Base-by-base conservation (phyloP, 768 basidiomycete genomes). In the Pleurotus pulmonarius region DNA sequence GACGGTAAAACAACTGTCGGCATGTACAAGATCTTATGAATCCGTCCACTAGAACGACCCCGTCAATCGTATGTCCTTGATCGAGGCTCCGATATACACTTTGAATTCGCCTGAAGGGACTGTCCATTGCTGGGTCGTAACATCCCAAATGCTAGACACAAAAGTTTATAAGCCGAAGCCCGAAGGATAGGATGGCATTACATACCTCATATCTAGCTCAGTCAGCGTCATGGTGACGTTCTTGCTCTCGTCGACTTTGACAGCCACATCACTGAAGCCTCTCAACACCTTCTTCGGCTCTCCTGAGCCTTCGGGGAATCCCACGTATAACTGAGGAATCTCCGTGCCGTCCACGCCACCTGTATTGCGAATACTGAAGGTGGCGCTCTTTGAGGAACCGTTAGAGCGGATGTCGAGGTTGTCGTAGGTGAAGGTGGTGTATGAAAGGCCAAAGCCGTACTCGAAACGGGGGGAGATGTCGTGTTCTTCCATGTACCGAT, bases 361-460 rank as follows among this genome's bases (percentile, higher is more conserved):
- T 0, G 77, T 80, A 67, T 94, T 94, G 59, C 71, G 64, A 22
- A 94, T 75, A 5, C 74, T 68, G 66, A 93, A 92, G 0, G 77
- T 78, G 6, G 89, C 82, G 39, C 75, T 70, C 73, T 69, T 3
- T 68, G 70, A 20, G 77, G 72, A 13, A 60, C 56, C 9, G 63
- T 51, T 3, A 87, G 66, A 52, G 73, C 70, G 9, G 65, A 66
- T 37, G 90, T 70, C 3, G 8, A 94, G 72, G 26, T 78, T 72
- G 40, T 76, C 81, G 68, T 92, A 95, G 25, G 79, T 69, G 69
- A 95, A 98, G 1, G 71, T 79, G 38, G 94, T 88, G 74, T 97
- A 98, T 55, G 86, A 88, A 64, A 95, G 68, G 0, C 94, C 94
- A 65, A 86, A 95, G 3, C 94, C 94, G 67, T 97, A 98, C 65